Evolutionary conservation across 352 stramenopile genomes (phyloP).

Genomic region (Pythium monospermum): DNA sequence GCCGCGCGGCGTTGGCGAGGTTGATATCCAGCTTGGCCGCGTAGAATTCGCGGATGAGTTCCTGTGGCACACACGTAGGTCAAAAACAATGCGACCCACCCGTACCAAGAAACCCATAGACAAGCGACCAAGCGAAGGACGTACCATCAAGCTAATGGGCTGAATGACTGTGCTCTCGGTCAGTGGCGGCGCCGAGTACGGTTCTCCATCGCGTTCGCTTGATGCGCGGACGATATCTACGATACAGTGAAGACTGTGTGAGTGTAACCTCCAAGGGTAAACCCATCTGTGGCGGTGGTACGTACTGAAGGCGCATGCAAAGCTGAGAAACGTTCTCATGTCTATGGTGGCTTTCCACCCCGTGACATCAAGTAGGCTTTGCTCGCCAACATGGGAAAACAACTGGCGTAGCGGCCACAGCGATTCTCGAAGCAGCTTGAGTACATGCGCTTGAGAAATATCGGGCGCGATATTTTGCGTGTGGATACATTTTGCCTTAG

Average conservation of each 20-base stretch:
- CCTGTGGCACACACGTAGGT: constrained; percentile 12
- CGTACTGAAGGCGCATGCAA: constrained; percentile 67
- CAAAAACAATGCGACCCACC: neutral
- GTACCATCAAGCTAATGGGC: constrained; percentile 45
- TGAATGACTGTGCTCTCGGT: constrained; percentile 29
- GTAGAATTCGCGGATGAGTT: constrained; percentile 68
- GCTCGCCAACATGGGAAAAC: constrained; percentile 66
- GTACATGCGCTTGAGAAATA: constrained; percentile 58
- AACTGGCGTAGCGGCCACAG: constrained; percentile 75
- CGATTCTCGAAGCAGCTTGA: constrained; percentile 61
- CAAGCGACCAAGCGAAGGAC: constrained; percentile 1
- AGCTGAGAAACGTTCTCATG: constrained; percentile 62
- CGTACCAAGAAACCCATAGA: neutral
- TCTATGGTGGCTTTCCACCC: constrained; percentile 44
- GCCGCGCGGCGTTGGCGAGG: constrained; percentile 40
- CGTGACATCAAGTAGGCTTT: constrained; percentile 57
- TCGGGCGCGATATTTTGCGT: constrained; percentile 63
- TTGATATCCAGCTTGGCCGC: constrained; percentile 70
- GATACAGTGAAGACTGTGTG: neutral
- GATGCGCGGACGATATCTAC: constrained; percentile 46
- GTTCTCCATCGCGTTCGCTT: constrained; percentile 46
- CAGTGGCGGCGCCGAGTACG: constrained; percentile 29
- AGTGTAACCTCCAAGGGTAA: neutral
- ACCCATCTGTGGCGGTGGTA: no score
- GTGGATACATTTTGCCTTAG: constrained; percentile 46